Evolutionary conservation across 768 basidiomycete species (phyloP), one percentile per base, ranked within the genome.

Genomic region (Tulasnella sp.): DNA sequence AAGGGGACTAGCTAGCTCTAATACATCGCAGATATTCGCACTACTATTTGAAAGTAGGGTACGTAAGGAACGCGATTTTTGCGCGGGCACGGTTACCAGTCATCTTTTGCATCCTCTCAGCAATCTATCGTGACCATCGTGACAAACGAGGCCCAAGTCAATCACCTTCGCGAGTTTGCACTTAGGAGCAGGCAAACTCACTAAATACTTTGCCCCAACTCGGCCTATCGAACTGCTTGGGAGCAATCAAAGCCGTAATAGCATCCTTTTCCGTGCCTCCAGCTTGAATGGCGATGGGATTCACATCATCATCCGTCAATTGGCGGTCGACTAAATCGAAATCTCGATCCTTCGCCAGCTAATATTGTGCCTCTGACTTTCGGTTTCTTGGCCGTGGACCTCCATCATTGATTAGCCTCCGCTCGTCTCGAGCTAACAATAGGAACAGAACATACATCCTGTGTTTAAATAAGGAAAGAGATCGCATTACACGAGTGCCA

Each of bases 231-330:
- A 93, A 97, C 86, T 97, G 96, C 16, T 96, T 98, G 0, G 96
- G 96, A 0, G 97, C 93, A n/a, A 95, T 90, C 16, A 98, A 88
- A 1, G 92, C 89, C 4, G 96, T 97, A 85, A 98, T 94, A 3
- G 96, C 93, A 83, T 98, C 97, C 86, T 92, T 93, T 81, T 97
- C 94, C 1, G 94, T 94, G 77, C 97, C 97, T 50, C 98, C 96
- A 96, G n/a, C n/a, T n/a, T n/a, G n/a, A n/a, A n/a, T n/a, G n/a
- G n/a, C 90, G 85, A 98, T 97, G 84, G 97, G 97, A 86, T 92
- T 94, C 90, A 96, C 91, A 83, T 98, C 96, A 84, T 96, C 95
- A 82, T 96, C 94, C 87, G 94, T 93, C 84, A 98, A 90, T 91
- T 94, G 48, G 93, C 94, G 0, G 96, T 98, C 31, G 97, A 91